phyloP scores from a whole-genome alignment of 345 rosid species.

The Kandelia obovata region DNA sequence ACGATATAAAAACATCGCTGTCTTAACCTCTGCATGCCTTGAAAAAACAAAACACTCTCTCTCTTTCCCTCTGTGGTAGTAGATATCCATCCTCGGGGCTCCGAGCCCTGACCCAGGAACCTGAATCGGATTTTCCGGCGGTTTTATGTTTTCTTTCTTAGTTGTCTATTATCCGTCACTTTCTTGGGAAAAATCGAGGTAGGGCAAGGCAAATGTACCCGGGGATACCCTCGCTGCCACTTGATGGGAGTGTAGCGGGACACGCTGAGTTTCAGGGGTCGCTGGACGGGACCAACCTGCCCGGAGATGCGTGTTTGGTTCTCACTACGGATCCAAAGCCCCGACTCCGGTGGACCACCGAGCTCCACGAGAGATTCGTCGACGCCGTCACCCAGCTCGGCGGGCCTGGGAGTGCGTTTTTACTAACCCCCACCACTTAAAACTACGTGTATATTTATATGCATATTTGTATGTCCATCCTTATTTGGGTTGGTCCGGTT shows the following conservation, averaged over 20 bases:
- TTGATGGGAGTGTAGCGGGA: conserved; percentile 49
- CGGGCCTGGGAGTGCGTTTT: conserved; percentile 82
- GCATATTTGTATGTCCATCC: neutral
- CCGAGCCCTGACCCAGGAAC: neutral
- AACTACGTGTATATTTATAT: neutral
- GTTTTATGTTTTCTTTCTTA: neutral
- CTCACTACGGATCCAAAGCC: conserved; percentile 95
- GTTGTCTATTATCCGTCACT: neutral
- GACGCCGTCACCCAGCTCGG: conserved; percentile 94
- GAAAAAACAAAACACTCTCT: neutral
- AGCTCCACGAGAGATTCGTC: conserved; percentile 88
- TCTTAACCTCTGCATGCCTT: conserved; percentile 16
- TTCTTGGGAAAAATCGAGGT: neutral
- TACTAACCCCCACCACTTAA: neutral
- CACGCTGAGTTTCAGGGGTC: conserved; percentile 44
- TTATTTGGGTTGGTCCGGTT: neutral
- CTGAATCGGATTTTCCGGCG: conserved; percentile 3
- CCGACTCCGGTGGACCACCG: conserved; percentile 94
- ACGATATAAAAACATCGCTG: conserved; percentile 15
- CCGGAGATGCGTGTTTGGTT: conserved; percentile 73
- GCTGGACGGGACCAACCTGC: conserved; percentile 62
- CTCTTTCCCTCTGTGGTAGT: neutral
- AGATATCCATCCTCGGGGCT: conserved; percentile 6
- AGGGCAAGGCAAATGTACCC: conserved; percentile 54
- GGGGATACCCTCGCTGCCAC: conserved; percentile 68